Evolutionary conservation across 2,329 filamentous ascomycete species (phyloP).

Genomic region (Proliferodiscus dingleyae): DNA sequence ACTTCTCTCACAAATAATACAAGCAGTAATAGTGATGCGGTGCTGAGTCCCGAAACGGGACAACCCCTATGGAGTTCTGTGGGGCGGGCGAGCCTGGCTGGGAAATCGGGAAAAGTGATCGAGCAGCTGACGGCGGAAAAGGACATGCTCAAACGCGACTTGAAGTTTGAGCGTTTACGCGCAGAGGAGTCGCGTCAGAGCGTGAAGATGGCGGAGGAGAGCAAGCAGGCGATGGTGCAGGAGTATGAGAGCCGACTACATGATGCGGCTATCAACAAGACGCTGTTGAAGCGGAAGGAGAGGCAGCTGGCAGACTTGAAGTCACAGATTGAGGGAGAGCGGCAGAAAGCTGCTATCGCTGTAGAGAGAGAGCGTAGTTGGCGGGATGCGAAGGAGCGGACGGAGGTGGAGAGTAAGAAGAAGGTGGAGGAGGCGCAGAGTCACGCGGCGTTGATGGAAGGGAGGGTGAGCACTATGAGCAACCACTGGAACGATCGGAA

Average conservation of each 20-base stretch:
- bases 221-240: constrained; percentile 61
- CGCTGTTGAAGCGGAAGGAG: constrained; percentile 66
- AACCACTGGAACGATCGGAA: constrained; percentile 64
- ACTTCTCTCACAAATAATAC: not conserved
- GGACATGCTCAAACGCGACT: constrained; percentile 69
- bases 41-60: not conserved
- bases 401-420: constrained; percentile 51
- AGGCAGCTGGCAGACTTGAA: constrained; percentile 68
- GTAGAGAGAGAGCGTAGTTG: constrained; percentile 55
- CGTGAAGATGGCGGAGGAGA: constrained; percentile 63
- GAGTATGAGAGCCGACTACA: constrained; percentile 67
- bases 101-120: constrained; percentile 74
- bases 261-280: constrained; percentile 66
- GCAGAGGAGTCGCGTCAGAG: constrained; percentile 68
- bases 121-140: constrained; percentile 78
- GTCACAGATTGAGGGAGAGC: constrained; percentile 58
- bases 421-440: constrained; percentile 62
- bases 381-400: constrained; percentile 60
- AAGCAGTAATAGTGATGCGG: too few relatives aligned
- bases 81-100: too few relatives aligned
- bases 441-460: constrained; percentile 63
- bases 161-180: constrained; percentile 59
- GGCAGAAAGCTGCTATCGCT: constrained; percentile 54
- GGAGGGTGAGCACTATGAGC: constrained; percentile 62
- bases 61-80: constrained; percentile 56